Percentiles rank a stretch among this genome's conserved stretches.
phyloP scores from a whole-genome alignment of 305 asterid genomes.

The Ilex paraguariensis region DNA sequence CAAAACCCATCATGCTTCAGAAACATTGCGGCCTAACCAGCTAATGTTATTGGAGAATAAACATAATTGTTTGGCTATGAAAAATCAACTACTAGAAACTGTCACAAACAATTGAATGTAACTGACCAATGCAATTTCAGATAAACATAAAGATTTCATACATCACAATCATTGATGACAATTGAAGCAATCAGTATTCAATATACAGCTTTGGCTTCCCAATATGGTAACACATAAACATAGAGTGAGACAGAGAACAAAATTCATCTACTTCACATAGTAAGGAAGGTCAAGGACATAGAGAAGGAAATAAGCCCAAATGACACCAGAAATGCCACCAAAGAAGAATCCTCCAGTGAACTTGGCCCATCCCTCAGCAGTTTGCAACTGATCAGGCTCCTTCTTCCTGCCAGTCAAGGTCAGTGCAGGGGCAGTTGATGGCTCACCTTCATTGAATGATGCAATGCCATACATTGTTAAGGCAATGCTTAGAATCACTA shows the following conservation, averaged over 20 bases:
- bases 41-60: no score
- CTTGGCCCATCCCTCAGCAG: conserved; percentile 87
- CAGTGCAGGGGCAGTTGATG: conserved; percentile 73
- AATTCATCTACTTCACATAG: conserved; percentile 46
- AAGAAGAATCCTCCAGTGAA: conserved; percentile 91
- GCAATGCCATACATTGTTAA: conserved; percentile 81
- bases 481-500: conserved; percentile 73
- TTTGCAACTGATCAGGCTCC: conserved; percentile 83
- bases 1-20: no score
- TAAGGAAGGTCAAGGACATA: conserved; percentile 88
- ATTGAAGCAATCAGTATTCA: neutral
- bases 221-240: conserved; percentile 15
- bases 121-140: no score
- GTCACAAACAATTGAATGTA: no score
- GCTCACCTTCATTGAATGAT: conserved; percentile 82
- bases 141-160: neutral
- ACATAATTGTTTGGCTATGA: no score
- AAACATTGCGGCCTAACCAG: no score
- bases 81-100: no score
- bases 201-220: conserved; percentile 26
- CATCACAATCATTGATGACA: neutral
- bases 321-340: conserved; percentile 88
- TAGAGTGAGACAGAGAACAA: neutral
- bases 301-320: conserved; percentile 88
- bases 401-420: conserved; percentile 92